These are phyloP conservation scores for Penicillium tannophilum DNA, from an alignment of 495 filamentous ascomycete species.

Conservation along the genomic window DNA sequence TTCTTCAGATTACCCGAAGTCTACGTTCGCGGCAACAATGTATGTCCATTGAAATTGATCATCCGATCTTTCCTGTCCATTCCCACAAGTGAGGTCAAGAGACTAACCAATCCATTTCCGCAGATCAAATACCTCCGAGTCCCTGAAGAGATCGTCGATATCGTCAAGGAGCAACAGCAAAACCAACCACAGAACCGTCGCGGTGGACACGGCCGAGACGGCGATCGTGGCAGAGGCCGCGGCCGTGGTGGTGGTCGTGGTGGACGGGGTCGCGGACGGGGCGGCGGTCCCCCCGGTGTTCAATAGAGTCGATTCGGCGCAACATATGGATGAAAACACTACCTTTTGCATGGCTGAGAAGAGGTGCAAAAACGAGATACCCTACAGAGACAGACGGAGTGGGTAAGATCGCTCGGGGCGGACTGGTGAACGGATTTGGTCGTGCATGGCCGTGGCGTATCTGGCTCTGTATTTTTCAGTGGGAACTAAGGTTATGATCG, in stretches of 20 bases:
- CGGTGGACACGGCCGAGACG: slow-evolving; percentile 32
- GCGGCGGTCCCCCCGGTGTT: slow-evolving; percentile 23
- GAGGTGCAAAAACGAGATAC: slow-evolving; percentile 42
- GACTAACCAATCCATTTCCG: slow-evolving; percentile 10
- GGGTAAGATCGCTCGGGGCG: slow-evolving; percentile 31
- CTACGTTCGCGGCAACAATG: slow-evolving; percentile 96
- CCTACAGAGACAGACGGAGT: slow-evolving; percentile 37
- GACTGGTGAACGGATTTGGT: slow-evolving; percentile 37
- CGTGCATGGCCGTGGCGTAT: slow-evolving; percentile 51
- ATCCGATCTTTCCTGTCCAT: background rate
- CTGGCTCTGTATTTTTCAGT: slow-evolving; percentile 43
- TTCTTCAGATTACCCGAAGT: slow-evolving; percentile 91
- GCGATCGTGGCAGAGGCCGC: slow-evolving; percentile 30
- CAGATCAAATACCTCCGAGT: slow-evolving; percentile 99
- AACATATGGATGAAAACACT: background rate
- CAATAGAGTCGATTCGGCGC: slow-evolving; percentile 6
- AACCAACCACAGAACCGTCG: slow-evolving; percentile 63
- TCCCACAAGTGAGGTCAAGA: background rate
- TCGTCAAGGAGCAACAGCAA: slow-evolving; percentile 85
- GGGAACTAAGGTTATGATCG: slow-evolving; percentile 35
- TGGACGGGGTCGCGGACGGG: slow-evolving; percentile 18
- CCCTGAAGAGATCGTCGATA: slow-evolving; percentile 91
- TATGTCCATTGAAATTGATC: slow-evolving; percentile 43
- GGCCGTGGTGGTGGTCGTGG: slow-evolving; percentile 14
- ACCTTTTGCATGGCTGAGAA: slow-evolving; percentile 25